Evolutionary conservation across 768 basidiomycete species (phyloP).

Genomic region (Antrodiella citrinella): DNA sequence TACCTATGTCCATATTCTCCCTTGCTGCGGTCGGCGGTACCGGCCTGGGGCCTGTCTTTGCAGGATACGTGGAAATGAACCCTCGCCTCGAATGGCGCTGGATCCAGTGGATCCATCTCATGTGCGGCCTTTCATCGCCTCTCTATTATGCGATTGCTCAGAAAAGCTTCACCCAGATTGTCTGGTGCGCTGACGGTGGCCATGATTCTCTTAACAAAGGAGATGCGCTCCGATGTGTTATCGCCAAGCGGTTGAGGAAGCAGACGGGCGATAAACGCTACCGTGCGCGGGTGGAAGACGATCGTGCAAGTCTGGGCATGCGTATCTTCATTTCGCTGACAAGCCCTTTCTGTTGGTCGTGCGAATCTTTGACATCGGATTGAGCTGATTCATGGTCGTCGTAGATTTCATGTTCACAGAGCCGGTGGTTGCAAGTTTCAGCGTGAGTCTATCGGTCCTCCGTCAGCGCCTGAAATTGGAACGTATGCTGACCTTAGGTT

Average conservation of each 20-base stretch:
- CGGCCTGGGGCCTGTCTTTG: constrained; percentile 54
- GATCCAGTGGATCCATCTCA: constrained; percentile 78
- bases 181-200: constrained; percentile 41
- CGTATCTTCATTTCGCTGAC: constrained; percentile 66
- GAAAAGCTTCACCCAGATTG: too few relatives aligned
- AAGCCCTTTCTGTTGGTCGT: constrained; percentile 44
- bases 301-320: constrained; percentile 41
- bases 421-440: constrained; percentile 66
- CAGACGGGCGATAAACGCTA: constrained; percentile 57
- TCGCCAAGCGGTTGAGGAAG: constrained; percentile 57
- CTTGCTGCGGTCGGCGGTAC: constrained; percentile 50
- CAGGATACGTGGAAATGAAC: constrained; percentile 62
- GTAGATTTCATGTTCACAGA: constrained; percentile 56
- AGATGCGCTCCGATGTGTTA: constrained; percentile 63
- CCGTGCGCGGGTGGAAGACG: constrained; percentile 55
- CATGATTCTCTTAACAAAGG: constrained; percentile 50
- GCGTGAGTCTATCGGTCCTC: constrained; percentile 32
- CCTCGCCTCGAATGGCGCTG: constrained; percentile 61
- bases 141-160: too few relatives aligned
- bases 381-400: too few relatives aligned
- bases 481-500: neutral
- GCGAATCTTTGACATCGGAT: too few relatives aligned
- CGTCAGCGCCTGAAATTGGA: neutral
- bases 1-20: constrained; percentile 73
- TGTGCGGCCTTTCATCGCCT: too few relatives aligned